phyloP scores from a whole-genome alignment of 2,329 filamentous ascomycete genomes.

The Cercospora janseana region DNA sequence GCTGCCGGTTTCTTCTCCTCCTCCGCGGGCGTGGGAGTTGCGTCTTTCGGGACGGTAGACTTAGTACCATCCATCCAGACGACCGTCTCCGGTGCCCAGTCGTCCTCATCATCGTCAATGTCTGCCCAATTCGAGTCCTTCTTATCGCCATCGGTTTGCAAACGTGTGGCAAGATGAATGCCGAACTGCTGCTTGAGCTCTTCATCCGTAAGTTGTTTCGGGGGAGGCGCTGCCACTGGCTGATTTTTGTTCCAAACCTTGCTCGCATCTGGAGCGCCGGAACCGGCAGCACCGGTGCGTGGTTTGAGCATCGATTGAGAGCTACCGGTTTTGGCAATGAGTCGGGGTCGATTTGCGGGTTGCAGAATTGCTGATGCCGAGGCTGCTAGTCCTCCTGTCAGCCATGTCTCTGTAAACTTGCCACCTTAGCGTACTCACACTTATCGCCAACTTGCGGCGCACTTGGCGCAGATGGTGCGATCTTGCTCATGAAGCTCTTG shows the following conservation, averaged over 20 bases:
- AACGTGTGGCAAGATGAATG: slow-evolving; percentile 76
- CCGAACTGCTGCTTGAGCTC: slow-evolving; percentile 80
- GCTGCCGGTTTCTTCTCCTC: slow-evolving; percentile 22
- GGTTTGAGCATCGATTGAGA: slow-evolving; percentile 50
- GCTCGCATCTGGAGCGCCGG: slow-evolving; percentile 63
- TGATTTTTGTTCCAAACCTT: slow-evolving; percentile 88
- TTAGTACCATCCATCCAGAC: slow-evolving; percentile 89
- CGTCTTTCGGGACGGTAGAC: slow-evolving; percentile 63
- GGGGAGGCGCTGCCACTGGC: slow-evolving; percentile 65
- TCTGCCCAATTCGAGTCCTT: slow-evolving; percentile 86
- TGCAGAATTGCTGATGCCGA: slow-evolving; percentile 44
- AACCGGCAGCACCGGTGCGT: slow-evolving; percentile 37
- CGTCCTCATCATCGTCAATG: slow-evolving; percentile 84
- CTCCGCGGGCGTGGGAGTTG: slow-evolving; percentile 21
- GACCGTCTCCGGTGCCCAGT: slow-evolving; percentile 81
- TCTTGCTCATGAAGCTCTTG: slow-evolving; percentile 79
- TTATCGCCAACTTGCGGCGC: slow-evolving; percentile 55
- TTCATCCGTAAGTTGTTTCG: slow-evolving; percentile 81
- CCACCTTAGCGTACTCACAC: slow-evolving; percentile 40
- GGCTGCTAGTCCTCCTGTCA: slow-evolving; percentile 39
- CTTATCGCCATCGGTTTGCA: slow-evolving; percentile 70
- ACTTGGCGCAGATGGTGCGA: slow-evolving; percentile 52
- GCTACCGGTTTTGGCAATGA: slow-evolving; percentile 72
- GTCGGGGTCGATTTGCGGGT: slow-evolving; percentile 58
- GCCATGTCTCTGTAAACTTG: too few species aligned